These are phyloP conservation scores for Tricholoma bakamatsutake DNA, from an alignment of 768 basidiomycete species.

Conservation along the genomic window DNA sequence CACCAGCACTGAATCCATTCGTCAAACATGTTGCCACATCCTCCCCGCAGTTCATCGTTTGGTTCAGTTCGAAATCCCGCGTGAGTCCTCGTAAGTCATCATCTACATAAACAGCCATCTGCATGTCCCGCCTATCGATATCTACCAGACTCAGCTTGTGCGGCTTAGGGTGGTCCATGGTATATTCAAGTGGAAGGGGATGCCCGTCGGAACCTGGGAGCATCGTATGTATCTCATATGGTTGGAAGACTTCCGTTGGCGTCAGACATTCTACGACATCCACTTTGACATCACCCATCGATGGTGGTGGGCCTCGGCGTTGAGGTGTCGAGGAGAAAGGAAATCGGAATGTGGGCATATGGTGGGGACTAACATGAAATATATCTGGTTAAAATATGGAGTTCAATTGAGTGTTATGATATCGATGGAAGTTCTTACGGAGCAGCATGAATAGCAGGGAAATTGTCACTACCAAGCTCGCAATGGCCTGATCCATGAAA, in stretches of 20 bases:
- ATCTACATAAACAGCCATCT: constrained; percentile 17
- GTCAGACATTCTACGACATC: neutral
- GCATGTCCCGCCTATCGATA: constrained; percentile 16
- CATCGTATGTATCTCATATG: constrained; percentile 11
- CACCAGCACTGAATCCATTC: constrained; percentile 13
- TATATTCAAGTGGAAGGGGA: constrained; percentile 17
- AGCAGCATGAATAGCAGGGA: constrained; percentile 2
- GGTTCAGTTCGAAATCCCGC: constrained; percentile 11
- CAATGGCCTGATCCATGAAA: neutral
- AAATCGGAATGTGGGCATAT: neutral
- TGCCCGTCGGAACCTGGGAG: constrained; percentile 12
- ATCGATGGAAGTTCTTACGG: constrained; percentile 1
- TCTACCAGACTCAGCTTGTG: constrained; percentile 15
- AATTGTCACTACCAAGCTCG: neutral
- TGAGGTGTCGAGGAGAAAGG: neutral
- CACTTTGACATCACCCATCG: neutral
- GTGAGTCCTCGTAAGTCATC: constrained; percentile 10
- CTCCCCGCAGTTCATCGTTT: constrained; percentile 14
- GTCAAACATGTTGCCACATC: constrained; percentile 10
- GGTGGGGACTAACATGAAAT: neutral
- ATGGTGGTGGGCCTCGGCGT: neutral
- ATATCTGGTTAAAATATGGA: neutral
- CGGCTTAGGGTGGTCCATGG: constrained; percentile 10
- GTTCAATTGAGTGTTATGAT: neutral
- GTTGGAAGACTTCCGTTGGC: constrained; percentile 8